Percentiles rank a stretch among this genome's conserved stretches.
Conservation (phyloP, 1,284 basidiomycete species). For the Phellinidium pouzarii region DNA sequence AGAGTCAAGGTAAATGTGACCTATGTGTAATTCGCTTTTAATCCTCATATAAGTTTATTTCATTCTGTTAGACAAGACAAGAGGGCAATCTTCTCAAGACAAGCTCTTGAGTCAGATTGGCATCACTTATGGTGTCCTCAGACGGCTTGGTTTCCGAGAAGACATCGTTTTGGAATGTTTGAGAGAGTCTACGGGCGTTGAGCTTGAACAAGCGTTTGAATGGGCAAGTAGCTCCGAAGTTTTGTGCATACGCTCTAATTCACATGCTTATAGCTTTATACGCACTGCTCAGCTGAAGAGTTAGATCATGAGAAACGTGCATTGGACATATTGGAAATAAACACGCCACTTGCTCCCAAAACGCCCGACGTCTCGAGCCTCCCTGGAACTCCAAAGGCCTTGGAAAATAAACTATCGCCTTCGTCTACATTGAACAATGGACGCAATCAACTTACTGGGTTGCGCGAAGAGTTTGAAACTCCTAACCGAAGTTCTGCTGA, state of each 20-base stretch:
- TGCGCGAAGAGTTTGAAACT: background rate
- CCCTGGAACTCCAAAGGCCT: slow-evolving; percentile 10
- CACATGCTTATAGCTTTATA: slow-evolving; percentile 48
- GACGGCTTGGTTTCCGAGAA: slow-evolving; percentile 77
- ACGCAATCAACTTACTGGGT: background rate
- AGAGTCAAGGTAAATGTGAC: slow-evolving; percentile 32
- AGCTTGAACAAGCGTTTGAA: slow-evolving; percentile 87
- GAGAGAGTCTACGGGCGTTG: slow-evolving; percentile 52
- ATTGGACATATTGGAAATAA: slow-evolving; percentile 8
- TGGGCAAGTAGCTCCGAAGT: slow-evolving; percentile 60
- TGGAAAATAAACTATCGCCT: slow-evolving; percentile 1
- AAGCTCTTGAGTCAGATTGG: slow-evolving; percentile 70
- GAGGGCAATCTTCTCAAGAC: slow-evolving; percentile 42
- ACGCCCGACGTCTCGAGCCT: slow-evolving; percentile 22
- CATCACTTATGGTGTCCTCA: slow-evolving; percentile 77
- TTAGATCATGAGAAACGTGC: slow-evolving; percentile 32
- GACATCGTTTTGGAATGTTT: slow-evolving; percentile 68
- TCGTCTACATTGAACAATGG: background rate
- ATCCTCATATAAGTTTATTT: background rate
- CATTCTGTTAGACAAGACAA: slow-evolving; percentile 18
- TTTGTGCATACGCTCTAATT: background rate
- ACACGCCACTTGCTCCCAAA: slow-evolving; percentile 28
- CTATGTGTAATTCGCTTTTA: background rate
- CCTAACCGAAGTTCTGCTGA: background rate
- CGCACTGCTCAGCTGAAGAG: slow-evolving; percentile 64